Percentiles rank a stretch among this genome's conserved stretches.
These are phyloP conservation scores for Ceratocystis papillata DNA, from an alignment of 2,329 filamentous ascomycete species.

Conservation along the genomic window DNA sequence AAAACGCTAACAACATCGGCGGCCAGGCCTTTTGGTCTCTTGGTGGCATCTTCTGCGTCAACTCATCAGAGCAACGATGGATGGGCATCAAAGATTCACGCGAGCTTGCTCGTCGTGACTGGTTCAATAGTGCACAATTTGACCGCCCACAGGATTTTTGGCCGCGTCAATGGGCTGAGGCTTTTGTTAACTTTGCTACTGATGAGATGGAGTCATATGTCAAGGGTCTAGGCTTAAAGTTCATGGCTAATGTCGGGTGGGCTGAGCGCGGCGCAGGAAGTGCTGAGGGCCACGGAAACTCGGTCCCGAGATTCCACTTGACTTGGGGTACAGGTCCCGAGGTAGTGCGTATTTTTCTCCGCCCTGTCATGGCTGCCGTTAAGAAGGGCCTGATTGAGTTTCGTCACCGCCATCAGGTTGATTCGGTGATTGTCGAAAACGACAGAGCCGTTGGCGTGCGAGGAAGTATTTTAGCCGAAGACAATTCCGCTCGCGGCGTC, in stretches of 20 bases:
- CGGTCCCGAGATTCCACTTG: slow-evolving; percentile 52
- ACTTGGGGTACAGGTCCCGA: slow-evolving; percentile 53
- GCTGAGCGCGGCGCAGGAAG: slow-evolving; percentile 48
- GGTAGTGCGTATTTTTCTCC: slow-evolving; percentile 46
- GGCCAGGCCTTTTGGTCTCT: slow-evolving; percentile 56
- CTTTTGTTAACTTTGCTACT: slow-evolving; percentile 51
- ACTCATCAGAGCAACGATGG: slow-evolving; percentile 46
- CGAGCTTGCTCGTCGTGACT: slow-evolving; percentile 48
- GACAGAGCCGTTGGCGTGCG: slow-evolving; percentile 44
- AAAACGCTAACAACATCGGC: slow-evolving; percentile 45
- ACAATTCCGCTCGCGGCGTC: slow-evolving; percentile 42
- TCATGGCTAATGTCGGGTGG: slow-evolving; percentile 48
- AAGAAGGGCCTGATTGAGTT: slow-evolving; percentile 45
- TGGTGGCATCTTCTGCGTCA: slow-evolving; percentile 49
- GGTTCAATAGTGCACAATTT: slow-evolving; percentile 47
- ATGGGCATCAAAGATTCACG: slow-evolving; percentile 49
- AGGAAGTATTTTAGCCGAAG: slow-evolving; percentile 43
- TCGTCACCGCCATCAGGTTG: slow-evolving; percentile 46
- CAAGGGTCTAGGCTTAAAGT: slow-evolving; percentile 42
- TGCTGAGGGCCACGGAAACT: slow-evolving; percentile 50
- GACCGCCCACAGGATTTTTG: slow-evolving; percentile 47
- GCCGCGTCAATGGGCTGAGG: slow-evolving; percentile 52
- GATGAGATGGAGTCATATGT: slow-evolving; percentile 50
- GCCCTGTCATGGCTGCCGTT: slow-evolving; percentile 45
- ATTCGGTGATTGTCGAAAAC: slow-evolving; percentile 45